Percentiles rank a stretch among this genome's conserved stretches.
Evolutionary conservation across 2,329 filamentous ascomycete species (phyloP).

Genomic region (Ceratocystis variospora): DNA sequence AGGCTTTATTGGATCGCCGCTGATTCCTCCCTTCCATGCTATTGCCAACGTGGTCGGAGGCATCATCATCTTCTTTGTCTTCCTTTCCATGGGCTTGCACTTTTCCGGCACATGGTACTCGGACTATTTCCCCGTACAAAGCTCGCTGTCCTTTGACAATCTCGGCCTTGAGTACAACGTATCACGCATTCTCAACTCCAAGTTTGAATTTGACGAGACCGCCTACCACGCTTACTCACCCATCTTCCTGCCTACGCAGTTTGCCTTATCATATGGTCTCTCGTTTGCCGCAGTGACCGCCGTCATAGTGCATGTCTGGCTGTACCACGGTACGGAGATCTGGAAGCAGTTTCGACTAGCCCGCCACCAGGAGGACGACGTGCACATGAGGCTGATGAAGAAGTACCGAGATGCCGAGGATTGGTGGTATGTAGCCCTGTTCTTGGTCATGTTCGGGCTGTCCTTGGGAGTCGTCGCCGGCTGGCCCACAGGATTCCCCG

Average conservation of each 20-base stretch:
- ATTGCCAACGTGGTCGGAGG: conserved; percentile 45
- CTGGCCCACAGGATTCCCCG: conserved; percentile 44
- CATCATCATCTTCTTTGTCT: conserved; percentile 37
- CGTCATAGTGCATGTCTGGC: conserved; percentile 41
- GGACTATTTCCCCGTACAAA: conserved; percentile 42
- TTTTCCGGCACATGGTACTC: conserved; percentile 35
- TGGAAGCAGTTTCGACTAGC: conserved; percentile 42
- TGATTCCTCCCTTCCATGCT: conserved; percentile 47
- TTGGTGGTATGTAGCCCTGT: conserved; percentile 44
- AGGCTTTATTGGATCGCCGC: conserved; percentile 41
- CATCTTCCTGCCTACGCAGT: conserved; percentile 50
- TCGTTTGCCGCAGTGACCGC: conserved; percentile 54
- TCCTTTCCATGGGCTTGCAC: conserved; percentile 34
- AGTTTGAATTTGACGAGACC: conserved; percentile 36
- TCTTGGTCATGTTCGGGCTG: conserved; percentile 39
- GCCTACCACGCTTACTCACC: conserved; percentile 45
- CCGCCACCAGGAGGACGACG: conserved; percentile 42
- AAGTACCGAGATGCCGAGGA: conserved; percentile 46
- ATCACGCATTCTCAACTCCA: conserved; percentile 35
- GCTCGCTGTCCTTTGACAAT: conserved; percentile 43
- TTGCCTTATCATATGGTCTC: conserved; percentile 45
- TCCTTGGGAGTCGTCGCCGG: conserved; percentile 41
- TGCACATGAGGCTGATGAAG: conserved; percentile 48
- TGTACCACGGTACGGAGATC: conserved; percentile 44
- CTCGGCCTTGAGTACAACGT: conserved; percentile 39